phyloP scores from a whole-genome alignment of 257 asterid species.

The Petunia secreta region DNA sequence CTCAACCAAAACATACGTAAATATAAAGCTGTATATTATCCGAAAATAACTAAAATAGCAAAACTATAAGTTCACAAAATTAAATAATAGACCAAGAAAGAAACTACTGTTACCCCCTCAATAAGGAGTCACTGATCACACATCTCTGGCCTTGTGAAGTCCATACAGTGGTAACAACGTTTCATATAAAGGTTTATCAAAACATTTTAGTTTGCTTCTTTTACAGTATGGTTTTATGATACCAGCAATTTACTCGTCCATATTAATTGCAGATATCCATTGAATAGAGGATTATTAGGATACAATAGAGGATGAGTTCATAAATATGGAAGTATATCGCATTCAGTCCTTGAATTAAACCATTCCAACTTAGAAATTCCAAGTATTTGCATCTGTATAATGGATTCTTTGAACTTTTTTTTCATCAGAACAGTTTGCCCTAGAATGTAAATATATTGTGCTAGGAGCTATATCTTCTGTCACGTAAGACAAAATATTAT shows the following conservation, averaged over 20 bases:
- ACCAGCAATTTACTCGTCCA: not conserved
- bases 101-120: not conserved
- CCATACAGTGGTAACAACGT: not conserved
- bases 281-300: not conserved
- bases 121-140: not conserved
- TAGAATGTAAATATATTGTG: not conserved
- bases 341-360: not conserved
- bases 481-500: not conserved
- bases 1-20: not conserved
- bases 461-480: slow-evolving; percentile 2
- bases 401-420: not conserved
- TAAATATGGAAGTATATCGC: not conserved
- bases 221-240: not conserved
- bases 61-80: not conserved
- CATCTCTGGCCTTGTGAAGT: not conserved
- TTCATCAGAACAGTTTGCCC: not conserved
- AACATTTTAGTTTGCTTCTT: not conserved
- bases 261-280: not conserved
- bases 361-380: not conserved
- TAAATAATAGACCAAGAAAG: slow-evolving; percentile 12
- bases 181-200: not conserved
- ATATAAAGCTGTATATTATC: not conserved
- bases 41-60: not conserved
- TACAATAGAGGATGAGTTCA: not conserved
- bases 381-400: not conserved